Base-by-base conservation (phyloP, 768 basidiomycete species). In the Stropharia rugosoannulata region DNA sequence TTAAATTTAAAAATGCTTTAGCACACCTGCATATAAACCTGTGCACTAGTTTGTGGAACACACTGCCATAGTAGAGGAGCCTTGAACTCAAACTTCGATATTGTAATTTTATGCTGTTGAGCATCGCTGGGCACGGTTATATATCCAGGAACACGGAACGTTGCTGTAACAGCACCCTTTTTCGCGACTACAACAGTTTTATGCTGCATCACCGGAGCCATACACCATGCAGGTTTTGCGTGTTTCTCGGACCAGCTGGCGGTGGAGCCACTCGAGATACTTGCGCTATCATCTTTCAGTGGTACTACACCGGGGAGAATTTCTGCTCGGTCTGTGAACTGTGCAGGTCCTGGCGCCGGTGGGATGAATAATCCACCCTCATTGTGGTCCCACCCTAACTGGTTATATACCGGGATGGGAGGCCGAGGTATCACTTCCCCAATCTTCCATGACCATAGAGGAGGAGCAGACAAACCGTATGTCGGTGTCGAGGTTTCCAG, bases 31-130 rank as follows among this genome's bases (percentile, higher is more conserved):
- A 73, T 32, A 55, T 68, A 66, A 3, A 65, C 64, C 51, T 58
- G 69, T 0, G 67, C 49, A 54, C 73, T 71, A 36, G 59, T 40
- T 53, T 67, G 72, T 5, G 74, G 74, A 22, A 73, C 63, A 1
- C 65, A 51, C 1, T 72, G 56, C 73, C 75, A 75, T 2, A 66
- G 59, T 63, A 75, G 64, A 32, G 55, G 47, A 5, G 71, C 73
- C 22, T 66, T 62, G n/a, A 70, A 59, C 11, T 56, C 53, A 4
- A 76, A 59, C 32, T 64, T 48, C 4, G 65, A 62, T 32, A 72
- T 71, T 11, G 72, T 71, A 37, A 73, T 68, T 27, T 64, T 70
- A 42, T 70, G 71, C 9, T 61, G 54, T 4, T 59, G 54, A 25
- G 50, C 60, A 40, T 72, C 72, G 50, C 65, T 61, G 0, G 69